Percentiles rank a stretch among this genome's conserved stretches.
Evolutionary conservation across 2,329 filamentous ascomycete genomes (phyloP).

Genomic region (Corynespora cassiicola): DNA sequence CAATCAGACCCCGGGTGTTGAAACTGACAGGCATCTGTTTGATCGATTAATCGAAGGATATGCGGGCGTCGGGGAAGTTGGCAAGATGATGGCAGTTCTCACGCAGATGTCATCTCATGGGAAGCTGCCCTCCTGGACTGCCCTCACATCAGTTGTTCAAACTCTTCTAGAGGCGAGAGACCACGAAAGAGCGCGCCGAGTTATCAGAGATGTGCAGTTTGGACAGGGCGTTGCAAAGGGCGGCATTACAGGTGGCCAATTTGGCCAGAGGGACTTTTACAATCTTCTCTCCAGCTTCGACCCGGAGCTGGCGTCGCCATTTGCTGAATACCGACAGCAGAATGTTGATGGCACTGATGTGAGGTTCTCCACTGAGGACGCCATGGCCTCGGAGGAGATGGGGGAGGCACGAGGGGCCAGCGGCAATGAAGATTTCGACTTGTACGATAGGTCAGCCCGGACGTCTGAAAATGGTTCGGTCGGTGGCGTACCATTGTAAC

Average conservation of each 20-base stretch:
- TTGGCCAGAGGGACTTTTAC: constrained; percentile 25
- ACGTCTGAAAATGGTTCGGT: no score
- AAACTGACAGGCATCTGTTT: constrained; percentile 67
- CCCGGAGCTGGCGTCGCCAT: no score
- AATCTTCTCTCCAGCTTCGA: no score
- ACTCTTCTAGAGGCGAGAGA: constrained; percentile 47
- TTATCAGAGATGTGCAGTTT: constrained; percentile 47
- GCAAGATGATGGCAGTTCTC: constrained; percentile 52
- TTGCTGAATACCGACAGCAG: no score
- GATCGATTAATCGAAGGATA: constrained; percentile 75
- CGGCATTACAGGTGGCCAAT: constrained; percentile 21
- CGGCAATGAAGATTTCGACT: no score
- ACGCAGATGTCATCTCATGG: constrained; percentile 46
- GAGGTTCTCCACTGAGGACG: no score
- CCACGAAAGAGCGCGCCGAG: constrained; percentile 33
- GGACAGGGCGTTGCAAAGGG: constrained; percentile 36
- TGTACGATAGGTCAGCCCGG: no score
- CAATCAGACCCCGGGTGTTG: constrained; percentile 30
- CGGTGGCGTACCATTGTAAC: no score
- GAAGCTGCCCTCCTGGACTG: constrained; percentile 50
- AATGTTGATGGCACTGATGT: no score
- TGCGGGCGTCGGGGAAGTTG: constrained; percentile 59
- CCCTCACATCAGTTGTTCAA: constrained; percentile 45
- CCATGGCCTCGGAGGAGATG: no score
- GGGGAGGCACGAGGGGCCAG: no score